phyloP scores from a whole-genome alignment of 2,329 filamentous ascomycete species.

The Cladophialophora carrionii region DNA sequence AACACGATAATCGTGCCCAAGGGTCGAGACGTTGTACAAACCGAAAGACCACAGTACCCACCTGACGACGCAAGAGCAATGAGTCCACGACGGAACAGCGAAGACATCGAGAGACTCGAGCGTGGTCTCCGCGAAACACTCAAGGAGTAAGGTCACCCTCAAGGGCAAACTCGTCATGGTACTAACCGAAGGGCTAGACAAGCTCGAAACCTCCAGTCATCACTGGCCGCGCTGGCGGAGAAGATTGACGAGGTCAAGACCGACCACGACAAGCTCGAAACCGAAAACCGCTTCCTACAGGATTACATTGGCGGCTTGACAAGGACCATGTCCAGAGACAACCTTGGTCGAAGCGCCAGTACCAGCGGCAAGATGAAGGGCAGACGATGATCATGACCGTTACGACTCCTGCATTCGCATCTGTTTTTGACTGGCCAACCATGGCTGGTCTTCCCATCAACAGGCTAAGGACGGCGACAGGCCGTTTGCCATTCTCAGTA shows the following conservation, averaged over 20 bases:
- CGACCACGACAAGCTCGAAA: conserved; percentile 95
- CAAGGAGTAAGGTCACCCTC: conserved; percentile 58
- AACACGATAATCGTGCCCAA: conserved; percentile 81
- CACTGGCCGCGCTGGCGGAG: conserved; percentile 84
- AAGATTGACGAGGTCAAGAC: conserved; percentile 91
- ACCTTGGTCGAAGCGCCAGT: conserved; percentile 42
- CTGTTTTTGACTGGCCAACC: conserved; percentile 13
- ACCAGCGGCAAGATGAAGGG: conserved; percentile 34
- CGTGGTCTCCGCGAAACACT: conserved; percentile 72
- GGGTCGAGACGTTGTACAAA: conserved; percentile 72
- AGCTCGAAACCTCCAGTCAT: conserved; percentile 84
- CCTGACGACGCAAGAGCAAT: conserved; percentile 90
- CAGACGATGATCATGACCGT: conserved; percentile 32
- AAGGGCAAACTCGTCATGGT: background rate
- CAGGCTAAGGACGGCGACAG: conserved; percentile 12
- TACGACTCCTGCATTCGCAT: conserved; percentile 19
- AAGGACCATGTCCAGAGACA: conserved; percentile 65
- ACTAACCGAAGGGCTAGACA: conserved; percentile 61
- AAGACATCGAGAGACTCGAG: conserved; percentile 85
- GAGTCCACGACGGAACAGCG: conserved; percentile 88
- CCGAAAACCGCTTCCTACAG: conserved; percentile 94
- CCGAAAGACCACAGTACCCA: conserved; percentile 74
- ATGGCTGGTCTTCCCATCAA: conserved; percentile 9
- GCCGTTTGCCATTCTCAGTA: conserved; percentile 13
- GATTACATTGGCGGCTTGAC: conserved; percentile 98